Conservation (phyloP, 148 eudicot genomes). For the Fagopyrum esculentum region DNA sequence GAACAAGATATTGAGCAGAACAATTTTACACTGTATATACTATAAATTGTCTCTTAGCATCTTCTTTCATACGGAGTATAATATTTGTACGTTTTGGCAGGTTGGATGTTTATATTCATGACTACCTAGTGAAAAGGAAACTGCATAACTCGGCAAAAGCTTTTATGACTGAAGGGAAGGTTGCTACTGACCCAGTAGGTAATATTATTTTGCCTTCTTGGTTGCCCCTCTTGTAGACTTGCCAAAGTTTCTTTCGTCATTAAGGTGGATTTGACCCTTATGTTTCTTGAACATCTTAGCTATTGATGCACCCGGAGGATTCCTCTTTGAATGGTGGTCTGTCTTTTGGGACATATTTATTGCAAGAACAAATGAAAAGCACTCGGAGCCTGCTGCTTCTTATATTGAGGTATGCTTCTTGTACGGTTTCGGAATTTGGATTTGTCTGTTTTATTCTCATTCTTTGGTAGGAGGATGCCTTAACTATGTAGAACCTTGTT, state of each 20-base stretch:
- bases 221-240: not conserved
- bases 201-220: slow-evolving; percentile 20
- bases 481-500: slow-evolving; percentile 3
- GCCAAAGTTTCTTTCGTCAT: not conserved
- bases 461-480: not conserved
- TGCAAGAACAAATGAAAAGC: slow-evolving; percentile 95
- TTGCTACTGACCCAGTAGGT: slow-evolving; percentile 98
- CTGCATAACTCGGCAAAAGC: slow-evolving; percentile 91
- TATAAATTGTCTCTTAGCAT: not conserved
- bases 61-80: not conserved
- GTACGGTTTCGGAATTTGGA: not conserved
- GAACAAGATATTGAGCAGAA: not conserved
- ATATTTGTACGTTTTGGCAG: slow-evolving; percentile 28
- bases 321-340: slow-evolving; percentile 99
- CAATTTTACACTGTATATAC: not conserved
- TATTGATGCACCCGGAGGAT: slow-evolving; percentile 99
- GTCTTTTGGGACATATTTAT: slow-evolving; percentile 99
- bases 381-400: slow-evolving; percentile 93
- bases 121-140: slow-evolving; percentile 86
- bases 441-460: not conserved
- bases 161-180: slow-evolving; percentile 99
- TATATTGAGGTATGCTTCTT: slow-evolving; percentile 66
- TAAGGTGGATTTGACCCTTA: not conserved
- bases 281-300: slow-evolving; percentile 38
- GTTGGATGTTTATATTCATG: slow-evolving; percentile 98